Evolutionary conservation across 805 yeast genomes (phyloP), one percentile per base, ranked within the genome.

Genomic region (Teunomyces pallodes): DNA sequence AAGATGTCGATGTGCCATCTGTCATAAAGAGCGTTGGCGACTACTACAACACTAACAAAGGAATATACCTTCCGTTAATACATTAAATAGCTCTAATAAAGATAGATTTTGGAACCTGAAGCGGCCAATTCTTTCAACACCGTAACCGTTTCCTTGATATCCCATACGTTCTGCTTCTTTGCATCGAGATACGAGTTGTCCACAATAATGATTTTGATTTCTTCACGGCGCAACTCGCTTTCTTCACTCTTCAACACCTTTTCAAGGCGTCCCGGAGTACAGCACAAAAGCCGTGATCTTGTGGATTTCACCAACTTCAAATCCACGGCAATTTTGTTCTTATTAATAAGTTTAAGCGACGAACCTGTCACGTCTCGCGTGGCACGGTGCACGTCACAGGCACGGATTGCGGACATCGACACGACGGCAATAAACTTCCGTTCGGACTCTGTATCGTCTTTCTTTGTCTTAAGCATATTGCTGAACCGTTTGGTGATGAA

Each of bases 351-450:
- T 62, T 88, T 89, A 42, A 87, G 56, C 3, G 90, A 79, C 0
- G 83, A 79, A 9, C 81, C 76, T 35, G 71, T 57, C n/a, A 72
- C 50, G 47, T 57, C 75, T 61, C 66, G 74, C 46, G 79, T 65
- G 1, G 87, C 82, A 54, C 96, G 78, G 60, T 80, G 85, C 2
- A 90, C 76, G 58, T 91, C 97, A 59, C 97, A 92, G 1, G 90
- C 94, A 55, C 97, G 77, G 20, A 90, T 71, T 9, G 96, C 94
- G 0, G 96, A 88, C 74, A 86, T 78, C 0, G 91, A 77, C 12
- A 86, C 58, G 1, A 84, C 66, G 12, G 84, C 65, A 53, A 82
- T 62, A 66, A 77, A 70, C 46, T 77, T 76, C 27, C 77, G 65
- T 29, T 67, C 72, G 12, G 58, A 54, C 14, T 55, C 57, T 0